Conservation (phyloP, 1,284 basidiomycete genomes). For the Bjerkandera adusta region DNA sequence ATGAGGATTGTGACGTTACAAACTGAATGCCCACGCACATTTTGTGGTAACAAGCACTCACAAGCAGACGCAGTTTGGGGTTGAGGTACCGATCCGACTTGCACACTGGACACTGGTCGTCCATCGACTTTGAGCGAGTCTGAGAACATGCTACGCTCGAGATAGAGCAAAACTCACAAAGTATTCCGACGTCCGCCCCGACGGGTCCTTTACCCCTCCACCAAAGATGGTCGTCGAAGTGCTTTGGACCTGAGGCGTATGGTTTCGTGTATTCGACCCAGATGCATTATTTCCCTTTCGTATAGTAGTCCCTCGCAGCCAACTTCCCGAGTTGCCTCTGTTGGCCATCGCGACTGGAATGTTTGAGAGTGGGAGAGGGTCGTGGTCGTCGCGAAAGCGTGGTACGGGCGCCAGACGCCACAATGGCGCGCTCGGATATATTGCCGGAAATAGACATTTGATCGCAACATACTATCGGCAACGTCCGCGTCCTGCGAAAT, state of each 20-base stretch:
- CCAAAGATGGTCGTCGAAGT: constrained; percentile 71
- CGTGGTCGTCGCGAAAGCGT: no score
- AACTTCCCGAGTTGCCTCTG: constrained; percentile 26
- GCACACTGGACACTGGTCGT: constrained; percentile 97
- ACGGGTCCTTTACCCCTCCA: constrained; percentile 79
- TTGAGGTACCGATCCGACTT: constrained; percentile 96
- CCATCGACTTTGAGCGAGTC: constrained; percentile 64
- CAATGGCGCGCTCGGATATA: no score
- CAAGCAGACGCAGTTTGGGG: constrained; percentile 89
- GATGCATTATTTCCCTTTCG: constrained; percentile 58
- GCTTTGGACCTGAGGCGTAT: constrained; percentile 67
- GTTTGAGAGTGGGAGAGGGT: no score
- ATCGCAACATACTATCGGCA: no score
- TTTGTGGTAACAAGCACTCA: constrained; percentile 98
- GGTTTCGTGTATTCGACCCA: constrained; percentile 48
- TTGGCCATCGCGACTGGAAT: no score
- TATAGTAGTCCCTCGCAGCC: constrained; percentile 71
- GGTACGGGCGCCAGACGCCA: no score
- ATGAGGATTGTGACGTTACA: no score
- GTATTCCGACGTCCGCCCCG: constrained; percentile 75
- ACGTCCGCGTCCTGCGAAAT: no score
- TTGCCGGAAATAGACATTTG: no score
- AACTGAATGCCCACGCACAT: constrained; percentile 55
- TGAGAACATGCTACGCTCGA: background rate
- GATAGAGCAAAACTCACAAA: constrained; percentile 49